Base-by-base conservation (phyloP, 208 protist species). In the Leptomonas pyrrhocoris region DNA sequence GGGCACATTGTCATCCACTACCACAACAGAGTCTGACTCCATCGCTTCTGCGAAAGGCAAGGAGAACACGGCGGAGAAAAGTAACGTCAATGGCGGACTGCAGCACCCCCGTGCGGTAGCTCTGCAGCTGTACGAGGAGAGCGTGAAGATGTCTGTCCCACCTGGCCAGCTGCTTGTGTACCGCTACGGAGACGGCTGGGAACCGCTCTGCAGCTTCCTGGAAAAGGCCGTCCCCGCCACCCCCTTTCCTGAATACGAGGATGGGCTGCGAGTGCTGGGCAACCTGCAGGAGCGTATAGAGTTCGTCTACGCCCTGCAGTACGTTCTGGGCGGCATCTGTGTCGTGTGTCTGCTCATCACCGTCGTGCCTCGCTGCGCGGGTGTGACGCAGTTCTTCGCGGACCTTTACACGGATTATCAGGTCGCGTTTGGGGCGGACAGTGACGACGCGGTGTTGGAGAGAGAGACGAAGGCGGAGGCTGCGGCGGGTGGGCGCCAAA, bases 121-220 rank as follows among this genome's bases (percentile, higher is more conserved):
- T 19, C 77, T 94, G 46, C 72, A 83, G 51, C 42, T 66, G 15
- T 94, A 78, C 59, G 89, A 94, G 61, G 74, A 88, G 21, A 78
- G 79, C 40, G 86, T 92, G 0, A 74, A 77, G 68, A 72, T 83
- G 36, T 61, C 62, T 4, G 65, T 94, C 11, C 81, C 84, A 1
- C 36, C 67, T 23, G 64, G 46, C 11, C 57, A 75, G 31, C 77
- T 94, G 42, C 75, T 92, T 38, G 86, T 94, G 48, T 90, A 88
- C 64, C 79, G 75, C 58, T 61, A 86, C 66, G 79, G 81, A 43
- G 86, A 92, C 30, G 89, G 85, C 21, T 94, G 89, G 86, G 81
- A 78, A 67, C 81, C 84, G 13, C 74, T 94, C 19, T 94, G 89
- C 70, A 58, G 43, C 21, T 94, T 94, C 62, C 79, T 94, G 0